Conservation (phyloP, 1,139 yeast genomes). For the Yamadazyma songkhlaensis region DNA sequence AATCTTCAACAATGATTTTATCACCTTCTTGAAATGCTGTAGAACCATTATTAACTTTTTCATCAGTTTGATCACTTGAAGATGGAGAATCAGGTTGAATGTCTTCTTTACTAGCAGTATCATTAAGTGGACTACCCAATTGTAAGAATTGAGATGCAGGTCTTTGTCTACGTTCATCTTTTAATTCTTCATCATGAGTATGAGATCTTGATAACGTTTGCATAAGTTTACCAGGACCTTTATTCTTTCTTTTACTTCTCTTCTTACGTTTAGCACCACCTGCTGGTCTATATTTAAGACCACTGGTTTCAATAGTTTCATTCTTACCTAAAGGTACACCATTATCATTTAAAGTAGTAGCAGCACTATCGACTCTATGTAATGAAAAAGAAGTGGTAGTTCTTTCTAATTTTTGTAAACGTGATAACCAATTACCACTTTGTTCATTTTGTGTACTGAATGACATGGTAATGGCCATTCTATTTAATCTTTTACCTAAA, state of each 20-base stretch:
- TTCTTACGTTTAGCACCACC: slow-evolving; percentile 66
- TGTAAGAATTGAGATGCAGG: slow-evolving; percentile 44
- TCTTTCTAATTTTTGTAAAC: slow-evolving; percentile 77
- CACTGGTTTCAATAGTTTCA: slow-evolving; percentile 58
- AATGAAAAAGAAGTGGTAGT: slow-evolving; percentile 75
- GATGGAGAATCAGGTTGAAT: background rate
- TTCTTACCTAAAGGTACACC: slow-evolving; percentile 16
- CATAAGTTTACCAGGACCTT: slow-evolving; percentile 24
- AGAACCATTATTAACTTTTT: slow-evolving; percentile 13
- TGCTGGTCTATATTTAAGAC: slow-evolving; percentile 70
- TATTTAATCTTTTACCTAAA: slow-evolving; percentile 82
- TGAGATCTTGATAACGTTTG: slow-evolving; percentile 29
- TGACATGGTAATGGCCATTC: slow-evolving; percentile 91
- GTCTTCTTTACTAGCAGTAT: background rate
- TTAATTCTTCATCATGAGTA: slow-evolving; percentile 21
- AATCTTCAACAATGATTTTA: slow-evolving; percentile 72
- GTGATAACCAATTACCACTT: slow-evolving; percentile 74
- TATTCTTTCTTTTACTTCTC: slow-evolving; percentile 35
- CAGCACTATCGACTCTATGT: slow-evolving; percentile 73
- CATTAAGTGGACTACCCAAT: slow-evolving; percentile 28
- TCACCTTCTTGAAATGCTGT: slow-evolving; percentile 75
- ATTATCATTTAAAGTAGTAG: slow-evolving; percentile 16
- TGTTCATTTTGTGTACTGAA: slow-evolving; percentile 72
- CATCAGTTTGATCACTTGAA: background rate
- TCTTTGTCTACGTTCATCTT: slow-evolving; percentile 28